A percentile compares a stretch with the other conserved stretches of the same genome.
Evolutionary conservation across 306 rosid species (phyloP).

Genomic region (Cyamopsis tetragonoloba): DNA sequence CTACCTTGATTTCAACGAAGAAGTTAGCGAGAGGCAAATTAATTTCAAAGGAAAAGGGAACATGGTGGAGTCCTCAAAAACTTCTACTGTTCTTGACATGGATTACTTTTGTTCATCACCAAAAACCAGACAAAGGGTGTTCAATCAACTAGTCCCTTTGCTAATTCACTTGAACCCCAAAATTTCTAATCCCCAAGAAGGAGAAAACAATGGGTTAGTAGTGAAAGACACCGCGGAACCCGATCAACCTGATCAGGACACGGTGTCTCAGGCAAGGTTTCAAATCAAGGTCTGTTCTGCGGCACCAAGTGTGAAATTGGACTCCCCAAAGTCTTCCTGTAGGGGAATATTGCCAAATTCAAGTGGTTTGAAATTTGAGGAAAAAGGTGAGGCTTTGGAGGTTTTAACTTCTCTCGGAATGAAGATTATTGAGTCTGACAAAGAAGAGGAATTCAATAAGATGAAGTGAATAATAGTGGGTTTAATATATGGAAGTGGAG

Average conservation of each 20-base stretch:
- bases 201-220: not conserved
- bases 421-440: conserved; percentile 22
- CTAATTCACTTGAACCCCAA: conserved; percentile 41
- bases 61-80: conserved; percentile 35
- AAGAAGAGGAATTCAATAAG: conserved; percentile 29
- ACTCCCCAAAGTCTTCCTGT: conserved; percentile 53
- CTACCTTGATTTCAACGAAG: conserved; percentile 53
- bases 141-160: conserved; percentile 34
- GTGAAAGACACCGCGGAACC: conserved; percentile 1
- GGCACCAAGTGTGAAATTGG: conserved; percentile 75
- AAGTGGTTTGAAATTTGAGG: conserved; percentile 41
- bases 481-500: conserved; percentile 62
- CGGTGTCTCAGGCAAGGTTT: conserved; percentile 57
- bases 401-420: conserved; percentile 46
- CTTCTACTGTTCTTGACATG: conserved; percentile 41
- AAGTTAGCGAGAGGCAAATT: conserved; percentile 27
- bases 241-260: conserved; percentile 36
- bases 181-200: conserved; percentile 25
- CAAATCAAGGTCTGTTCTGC: conserved; percentile 67
- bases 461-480: conserved; percentile 30
- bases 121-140: conserved; percentile 26
- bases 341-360: conserved; percentile 24
- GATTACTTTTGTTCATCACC: conserved; percentile 60
- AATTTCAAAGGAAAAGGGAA: conserved; percentile 20
- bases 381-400: conserved; percentile 36